Evolutionary conservation across 139 green algal species (phyloP).

Genomic region (Picochlorum sp.): DNA sequence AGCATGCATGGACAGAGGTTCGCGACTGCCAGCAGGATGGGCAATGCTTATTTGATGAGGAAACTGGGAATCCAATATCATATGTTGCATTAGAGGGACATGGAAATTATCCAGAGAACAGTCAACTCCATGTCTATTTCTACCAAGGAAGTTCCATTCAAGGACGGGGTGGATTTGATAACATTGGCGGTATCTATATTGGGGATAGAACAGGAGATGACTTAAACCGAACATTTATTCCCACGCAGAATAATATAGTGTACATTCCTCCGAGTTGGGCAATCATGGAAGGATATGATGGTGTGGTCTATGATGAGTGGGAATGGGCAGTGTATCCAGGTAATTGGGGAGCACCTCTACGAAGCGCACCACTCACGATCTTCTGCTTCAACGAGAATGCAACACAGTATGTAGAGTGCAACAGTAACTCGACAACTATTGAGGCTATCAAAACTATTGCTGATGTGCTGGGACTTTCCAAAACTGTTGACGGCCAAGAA

Average conservation of each 20-base stretch:
- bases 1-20: constrained; percentile 28
- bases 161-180: constrained; percentile 3
- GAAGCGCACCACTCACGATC: background rate
- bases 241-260: constrained; percentile 5
- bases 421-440: background rate
- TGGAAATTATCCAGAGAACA: constrained; percentile 18
- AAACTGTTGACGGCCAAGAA: background rate
- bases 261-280: constrained; percentile 8
- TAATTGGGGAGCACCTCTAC: constrained; percentile 18
- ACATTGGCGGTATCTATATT: constrained; percentile 22
- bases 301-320: background rate
- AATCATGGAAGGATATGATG: background rate
- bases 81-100: constrained; percentile 15
- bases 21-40: constrained; percentile 19
- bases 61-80: constrained; percentile 3
- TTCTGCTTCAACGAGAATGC: constrained; percentile 7
- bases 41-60: constrained; percentile 12
- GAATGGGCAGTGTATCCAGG: constrained; percentile 20
- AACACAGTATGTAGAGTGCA: background rate
- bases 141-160: constrained; percentile 1
- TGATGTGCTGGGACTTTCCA: background rate
- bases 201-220: constrained; percentile 13
- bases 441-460: background rate
- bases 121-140: background rate
- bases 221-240: constrained; percentile 6